Conservation (phyloP, 2,329 filamentous ascomycete genomes). For the Sphaerulina musiva region DNA sequence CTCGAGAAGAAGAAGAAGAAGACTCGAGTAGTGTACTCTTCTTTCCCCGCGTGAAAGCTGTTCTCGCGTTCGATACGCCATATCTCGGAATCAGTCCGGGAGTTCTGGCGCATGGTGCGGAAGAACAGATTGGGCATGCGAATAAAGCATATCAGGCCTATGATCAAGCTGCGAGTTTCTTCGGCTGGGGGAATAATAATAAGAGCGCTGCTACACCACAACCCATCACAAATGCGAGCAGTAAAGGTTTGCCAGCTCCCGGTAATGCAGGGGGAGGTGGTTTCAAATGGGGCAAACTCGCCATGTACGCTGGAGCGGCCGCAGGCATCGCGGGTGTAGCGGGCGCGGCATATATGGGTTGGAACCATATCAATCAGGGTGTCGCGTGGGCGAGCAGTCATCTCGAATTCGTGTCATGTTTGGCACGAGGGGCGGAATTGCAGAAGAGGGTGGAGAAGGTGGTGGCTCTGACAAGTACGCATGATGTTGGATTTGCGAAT, state of each 20-base stretch:
- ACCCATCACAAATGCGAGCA: conserved; percentile 24
- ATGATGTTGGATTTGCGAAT: conserved; percentile 72
- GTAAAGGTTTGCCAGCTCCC: conserved; percentile 29
- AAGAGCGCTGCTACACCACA: conserved; percentile 15
- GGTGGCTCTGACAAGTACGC: conserved; percentile 56
- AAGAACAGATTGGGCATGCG: conserved; percentile 74
- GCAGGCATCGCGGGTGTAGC: conserved; percentile 76
- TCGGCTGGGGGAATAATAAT: conserved; percentile 38
- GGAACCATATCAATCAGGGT: conserved; percentile 69
- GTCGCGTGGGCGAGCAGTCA: conserved; percentile 81
- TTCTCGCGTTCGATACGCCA: conserved; percentile 58
- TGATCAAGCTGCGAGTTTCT: conserved; percentile 56
- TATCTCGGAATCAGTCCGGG: conserved; percentile 76
- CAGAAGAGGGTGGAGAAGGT: conserved; percentile 65
- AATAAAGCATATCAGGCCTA: conserved; percentile 61
- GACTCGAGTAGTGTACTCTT: conserved; percentile 49
- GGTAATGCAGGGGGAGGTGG: conserved; percentile 16
- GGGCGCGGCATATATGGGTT: conserved; percentile 78
- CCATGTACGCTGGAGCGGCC: conserved; percentile 74
- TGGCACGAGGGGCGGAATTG: conserved; percentile 77
- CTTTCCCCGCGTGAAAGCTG: conserved; percentile 87
- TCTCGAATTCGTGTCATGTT: conserved; percentile 85
- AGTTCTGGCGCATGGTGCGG: conserved; percentile 78
- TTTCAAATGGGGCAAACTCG: conserved; percentile 53
- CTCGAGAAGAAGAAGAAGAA: conserved; percentile 1